phyloP scores from a whole-genome alignment of 2,329 filamentous ascomycete genomes.

The Amylocarpus encephaloides region DNA sequence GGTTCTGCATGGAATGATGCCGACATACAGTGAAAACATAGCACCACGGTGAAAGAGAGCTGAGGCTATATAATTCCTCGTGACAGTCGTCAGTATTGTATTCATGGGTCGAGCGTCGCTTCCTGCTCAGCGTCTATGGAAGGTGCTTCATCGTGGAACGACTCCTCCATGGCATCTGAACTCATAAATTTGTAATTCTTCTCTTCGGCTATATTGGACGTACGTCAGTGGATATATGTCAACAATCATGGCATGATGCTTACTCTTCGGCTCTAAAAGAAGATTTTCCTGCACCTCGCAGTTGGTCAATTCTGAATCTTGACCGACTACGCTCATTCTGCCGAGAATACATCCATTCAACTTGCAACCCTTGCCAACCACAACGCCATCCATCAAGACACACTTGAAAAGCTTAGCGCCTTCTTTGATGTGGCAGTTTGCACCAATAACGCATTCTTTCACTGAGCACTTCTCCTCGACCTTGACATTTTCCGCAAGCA shows the following conservation, averaged over 20 bases:
- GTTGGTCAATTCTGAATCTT: slow-evolving; percentile 71
- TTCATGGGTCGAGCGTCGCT: neutral
- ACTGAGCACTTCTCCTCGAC: slow-evolving; percentile 87
- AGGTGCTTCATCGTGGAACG: slow-evolving; percentile 53
- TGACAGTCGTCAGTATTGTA: neutral
- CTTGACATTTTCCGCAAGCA: slow-evolving; percentile 83
- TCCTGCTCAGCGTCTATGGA: slow-evolving; percentile 27
- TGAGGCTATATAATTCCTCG: no score
- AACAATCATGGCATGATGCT: slow-evolving; percentile 32
- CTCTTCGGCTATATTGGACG: slow-evolving; percentile 48
- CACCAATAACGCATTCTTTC: slow-evolving; percentile 84
- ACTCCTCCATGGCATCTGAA: slow-evolving; percentile 59
- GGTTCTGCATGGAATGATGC: no score
- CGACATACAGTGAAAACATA: no score
- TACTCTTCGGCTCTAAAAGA: slow-evolving; percentile 72
- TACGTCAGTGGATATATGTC: slow-evolving; percentile 11
- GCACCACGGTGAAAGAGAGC: no score
- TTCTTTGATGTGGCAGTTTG: slow-evolving; percentile 77
- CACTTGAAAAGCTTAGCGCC: slow-evolving; percentile 85
- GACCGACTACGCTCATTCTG: slow-evolving; percentile 73
- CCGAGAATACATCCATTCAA: slow-evolving; percentile 85
- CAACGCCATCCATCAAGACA: slow-evolving; percentile 85
- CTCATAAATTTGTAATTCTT: slow-evolving; percentile 64
- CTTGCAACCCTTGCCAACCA: slow-evolving; percentile 76
- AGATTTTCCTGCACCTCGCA: slow-evolving; percentile 91